A percentile compares a stretch with the other conserved stretches of the same genome.
Conservation (phyloP, 768 basidiomycete species). For the Pulveroboletus sp. region DNA sequence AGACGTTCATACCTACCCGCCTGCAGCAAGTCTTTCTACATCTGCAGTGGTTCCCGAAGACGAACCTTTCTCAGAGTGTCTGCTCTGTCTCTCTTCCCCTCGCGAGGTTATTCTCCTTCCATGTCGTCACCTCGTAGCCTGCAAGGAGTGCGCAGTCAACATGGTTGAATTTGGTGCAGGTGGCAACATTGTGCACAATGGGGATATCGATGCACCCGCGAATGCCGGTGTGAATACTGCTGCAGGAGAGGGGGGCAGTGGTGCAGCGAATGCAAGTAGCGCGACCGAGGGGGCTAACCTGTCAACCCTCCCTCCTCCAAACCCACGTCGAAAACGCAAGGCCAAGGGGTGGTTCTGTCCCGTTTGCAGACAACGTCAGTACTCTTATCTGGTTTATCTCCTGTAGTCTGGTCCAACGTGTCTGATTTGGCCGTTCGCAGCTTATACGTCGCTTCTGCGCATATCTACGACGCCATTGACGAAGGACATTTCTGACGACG, state of each 20-base stretch:
- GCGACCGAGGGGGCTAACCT: slow-evolving; percentile 26
- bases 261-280: slow-evolving; percentile 10
- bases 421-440: slow-evolving; percentile 32
- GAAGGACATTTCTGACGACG: slow-evolving; percentile 35
- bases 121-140: slow-evolving; percentile 91
- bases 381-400: neutral
- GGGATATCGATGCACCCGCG: slow-evolving; percentile 33
- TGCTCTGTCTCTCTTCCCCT: slow-evolving; percentile 83
- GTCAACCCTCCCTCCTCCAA: slow-evolving; percentile 27
- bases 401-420: neutral
- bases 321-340: slow-evolving; percentile 76
- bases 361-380: slow-evolving; percentile 90
- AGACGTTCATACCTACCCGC: slow-evolving; percentile 46
- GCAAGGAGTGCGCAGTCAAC: slow-evolving; percentile 91
- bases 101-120: slow-evolving; percentile 91
- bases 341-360: slow-evolving; percentile 98
- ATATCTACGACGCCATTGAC: slow-evolving; percentile 67
- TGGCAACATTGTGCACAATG: slow-evolving; percentile 68
- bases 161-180: slow-evolving; percentile 98
- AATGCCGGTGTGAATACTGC: slow-evolving; percentile 22
- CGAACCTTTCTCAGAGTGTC: slow-evolving; percentile 81
- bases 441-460: slow-evolving; percentile 83
- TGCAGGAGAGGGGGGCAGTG: slow-evolving; percentile 21
- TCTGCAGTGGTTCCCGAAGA: slow-evolving; percentile 43
- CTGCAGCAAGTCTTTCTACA: slow-evolving; percentile 24